These are phyloP conservation scores for Calophaca sinica DNA, from an alignment of 306 rosid genomes.

Conservation along the genomic window DNA sequence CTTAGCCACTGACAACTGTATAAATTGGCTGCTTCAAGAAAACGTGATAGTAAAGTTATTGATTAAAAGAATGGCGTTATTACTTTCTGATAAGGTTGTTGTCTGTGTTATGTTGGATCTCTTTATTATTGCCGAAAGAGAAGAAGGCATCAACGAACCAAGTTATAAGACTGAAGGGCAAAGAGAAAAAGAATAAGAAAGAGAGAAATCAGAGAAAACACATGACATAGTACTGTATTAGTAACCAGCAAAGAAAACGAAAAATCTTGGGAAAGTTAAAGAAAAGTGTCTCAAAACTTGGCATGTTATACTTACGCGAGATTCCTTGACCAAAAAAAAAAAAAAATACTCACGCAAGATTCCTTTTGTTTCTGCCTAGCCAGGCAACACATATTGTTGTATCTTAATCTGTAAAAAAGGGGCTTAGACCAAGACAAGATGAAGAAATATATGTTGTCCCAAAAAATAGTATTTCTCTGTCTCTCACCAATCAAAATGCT, in stretches of 20 bases:
- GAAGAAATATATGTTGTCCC: too few relatives aligned
- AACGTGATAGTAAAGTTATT: conserved; percentile 41
- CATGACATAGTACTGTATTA: conserved; percentile 7
- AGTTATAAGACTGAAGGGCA: conserved; percentile 16
- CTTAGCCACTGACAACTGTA: too few relatives aligned
- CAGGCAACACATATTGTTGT: conserved; percentile 30
- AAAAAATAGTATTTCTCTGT: too few relatives aligned
- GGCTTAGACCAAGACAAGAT: background rate
- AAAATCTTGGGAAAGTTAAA: conserved; percentile 49
- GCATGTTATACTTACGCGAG: conserved; percentile 26
- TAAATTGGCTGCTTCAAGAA: background rate
- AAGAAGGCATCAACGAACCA: background rate
- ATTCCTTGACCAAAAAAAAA: conserved; percentile 19
- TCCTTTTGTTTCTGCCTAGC: conserved; percentile 37
- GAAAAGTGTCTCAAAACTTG: conserved; percentile 51
- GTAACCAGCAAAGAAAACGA: conserved; percentile 24
- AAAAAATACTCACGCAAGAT: conserved; percentile 21
- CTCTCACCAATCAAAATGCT: too few relatives aligned
- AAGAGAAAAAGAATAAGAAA: background rate
- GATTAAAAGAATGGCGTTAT: conserved; percentile 22
- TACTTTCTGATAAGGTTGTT: conserved; percentile 26
- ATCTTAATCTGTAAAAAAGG: background rate
- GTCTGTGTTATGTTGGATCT: conserved; percentile 14
- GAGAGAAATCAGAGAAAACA: conserved; percentile 26
- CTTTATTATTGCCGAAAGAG: conserved; percentile 44